Conservation (phyloP, 495 filamentous ascomycete species). For the Aspergillus diversus region DNA sequence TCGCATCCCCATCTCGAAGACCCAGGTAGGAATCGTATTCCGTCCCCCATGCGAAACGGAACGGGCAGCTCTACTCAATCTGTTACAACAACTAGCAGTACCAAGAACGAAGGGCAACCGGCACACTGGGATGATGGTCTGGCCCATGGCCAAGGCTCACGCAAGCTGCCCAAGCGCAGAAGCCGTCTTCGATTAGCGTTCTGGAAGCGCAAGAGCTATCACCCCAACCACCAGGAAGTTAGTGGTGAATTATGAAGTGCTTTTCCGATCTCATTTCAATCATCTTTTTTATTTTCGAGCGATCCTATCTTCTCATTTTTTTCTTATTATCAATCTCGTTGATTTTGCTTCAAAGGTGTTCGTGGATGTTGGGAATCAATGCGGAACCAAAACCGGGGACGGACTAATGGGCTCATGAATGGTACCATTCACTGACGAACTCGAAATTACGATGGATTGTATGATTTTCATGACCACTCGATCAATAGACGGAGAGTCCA, state of each 20-base stretch:
- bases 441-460: constrained; percentile 34
- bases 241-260: constrained; percentile 40
- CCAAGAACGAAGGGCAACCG: constrained; percentile 30
- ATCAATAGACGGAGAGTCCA: constrained; percentile 17
- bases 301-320: constrained; percentile 1
- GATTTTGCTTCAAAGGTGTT: constrained; percentile 23
- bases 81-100: constrained; percentile 36
- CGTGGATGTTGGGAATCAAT: constrained; percentile 22
- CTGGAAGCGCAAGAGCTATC: constrained; percentile 47
- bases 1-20: constrained; percentile 33
- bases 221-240: constrained; percentile 39
- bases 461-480: constrained; percentile 37
- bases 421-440: constrained; percentile 37
- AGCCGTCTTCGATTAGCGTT: constrained; percentile 52
- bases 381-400: constrained; percentile 20
- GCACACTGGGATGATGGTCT: constrained; percentile 29
- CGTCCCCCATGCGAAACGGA: constrained; percentile 29
- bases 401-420: constrained; percentile 36
- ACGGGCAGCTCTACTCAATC: constrained; percentile 36
- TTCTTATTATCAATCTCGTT: constrained; percentile 11
- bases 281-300: constrained; percentile 13
- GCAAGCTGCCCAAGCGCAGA: constrained; percentile 41
- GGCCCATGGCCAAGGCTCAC: constrained; percentile 22
- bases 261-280: constrained; percentile 3
- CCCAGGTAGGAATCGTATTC: constrained; percentile 31